Conservation (phyloP, 2,329 filamentous ascomycete species). For the Ceratocystis destructans region DNA sequence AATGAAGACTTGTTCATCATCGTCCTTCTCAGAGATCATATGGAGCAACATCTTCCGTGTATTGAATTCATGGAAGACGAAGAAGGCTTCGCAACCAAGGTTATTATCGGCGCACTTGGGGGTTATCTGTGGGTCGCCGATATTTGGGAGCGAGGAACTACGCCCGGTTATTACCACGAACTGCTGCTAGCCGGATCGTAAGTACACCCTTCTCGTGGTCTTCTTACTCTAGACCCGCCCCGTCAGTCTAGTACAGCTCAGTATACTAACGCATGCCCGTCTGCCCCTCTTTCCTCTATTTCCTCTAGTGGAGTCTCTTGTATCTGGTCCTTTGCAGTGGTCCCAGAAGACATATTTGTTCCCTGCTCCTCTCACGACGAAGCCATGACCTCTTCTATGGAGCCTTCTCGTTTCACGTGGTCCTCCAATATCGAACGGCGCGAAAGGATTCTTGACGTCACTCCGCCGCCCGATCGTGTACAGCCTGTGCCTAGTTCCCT, state of each 20-base stretch:
- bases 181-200: neutral
- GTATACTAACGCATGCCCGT: neutral
- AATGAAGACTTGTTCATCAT: neutral
- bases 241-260: neutral
- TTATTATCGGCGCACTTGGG: conserved; percentile 39
- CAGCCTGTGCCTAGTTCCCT: neutral
- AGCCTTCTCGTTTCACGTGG: neutral
- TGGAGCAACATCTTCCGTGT: conserved; percentile 36
- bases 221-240: neutral
- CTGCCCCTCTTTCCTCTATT: neutral
- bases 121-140: conserved; percentile 37
- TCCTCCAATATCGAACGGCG: neutral
- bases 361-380: conserved; percentile 14
- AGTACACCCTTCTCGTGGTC: neutral
- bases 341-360: conserved; percentile 8
- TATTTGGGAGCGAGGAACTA: conserved; percentile 33
- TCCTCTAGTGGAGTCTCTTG: neutral
- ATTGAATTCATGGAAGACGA: conserved; percentile 37
- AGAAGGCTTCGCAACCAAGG: conserved; percentile 35
- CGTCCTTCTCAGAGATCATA: neutral
- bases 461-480: neutral
- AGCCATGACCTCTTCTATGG: neutral
- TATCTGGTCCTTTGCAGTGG: conserved; percentile 1
- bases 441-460: neutral
- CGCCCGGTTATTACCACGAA: neutral